Evolutionary conservation across 139 green algal species (phyloP).

Genomic region (Helicosporidium sp.): DNA sequence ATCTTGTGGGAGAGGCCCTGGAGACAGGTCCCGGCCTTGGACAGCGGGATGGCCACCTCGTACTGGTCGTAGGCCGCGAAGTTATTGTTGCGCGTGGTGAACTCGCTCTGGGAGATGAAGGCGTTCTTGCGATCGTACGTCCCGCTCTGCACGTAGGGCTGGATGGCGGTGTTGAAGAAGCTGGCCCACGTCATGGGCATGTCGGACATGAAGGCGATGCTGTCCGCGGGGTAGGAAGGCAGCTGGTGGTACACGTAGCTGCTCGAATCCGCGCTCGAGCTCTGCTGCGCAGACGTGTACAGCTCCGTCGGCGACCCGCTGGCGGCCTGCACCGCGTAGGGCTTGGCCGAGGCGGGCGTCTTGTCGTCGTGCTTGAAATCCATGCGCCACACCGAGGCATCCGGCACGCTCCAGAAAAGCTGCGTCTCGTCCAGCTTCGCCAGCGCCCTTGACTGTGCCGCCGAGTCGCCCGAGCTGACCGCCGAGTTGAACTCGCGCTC

Average conservation of each 20-base stretch:
- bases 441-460: too few species aligned
- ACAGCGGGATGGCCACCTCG: conserved; percentile 22
- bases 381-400: conserved; percentile 7
- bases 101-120: neutral
- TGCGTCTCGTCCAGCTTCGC: conserved; percentile 28
- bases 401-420: conserved; percentile 21
- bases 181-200: conserved; percentile 28
- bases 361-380: conserved; percentile 20
- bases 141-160: conserved; percentile 33
- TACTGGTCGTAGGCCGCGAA: conserved; percentile 22
- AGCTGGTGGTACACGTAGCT: too few species aligned
- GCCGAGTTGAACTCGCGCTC: too few species aligned
- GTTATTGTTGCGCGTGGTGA: neutral
- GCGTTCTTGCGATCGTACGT: too few species aligned
- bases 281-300: too few species aligned
- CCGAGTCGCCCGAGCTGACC: too few species aligned
- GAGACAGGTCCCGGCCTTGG: conserved; percentile 18
- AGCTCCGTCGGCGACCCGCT: too few species aligned
- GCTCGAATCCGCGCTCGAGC: too few species aligned
- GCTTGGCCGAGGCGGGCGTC: conserved; percentile 8
- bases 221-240: too few species aligned
- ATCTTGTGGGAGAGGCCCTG: conserved; percentile 5
- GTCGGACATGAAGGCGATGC: conserved; percentile 1
- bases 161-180: conserved; percentile 25
- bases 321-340: conserved; percentile 22